Percentiles rank a stretch among this genome's conserved stretches.
These are phyloP conservation scores for Emmonsiellopsis sp. DNA, from an alignment of 2,329 filamentous ascomycete species.

Conservation along the genomic window DNA sequence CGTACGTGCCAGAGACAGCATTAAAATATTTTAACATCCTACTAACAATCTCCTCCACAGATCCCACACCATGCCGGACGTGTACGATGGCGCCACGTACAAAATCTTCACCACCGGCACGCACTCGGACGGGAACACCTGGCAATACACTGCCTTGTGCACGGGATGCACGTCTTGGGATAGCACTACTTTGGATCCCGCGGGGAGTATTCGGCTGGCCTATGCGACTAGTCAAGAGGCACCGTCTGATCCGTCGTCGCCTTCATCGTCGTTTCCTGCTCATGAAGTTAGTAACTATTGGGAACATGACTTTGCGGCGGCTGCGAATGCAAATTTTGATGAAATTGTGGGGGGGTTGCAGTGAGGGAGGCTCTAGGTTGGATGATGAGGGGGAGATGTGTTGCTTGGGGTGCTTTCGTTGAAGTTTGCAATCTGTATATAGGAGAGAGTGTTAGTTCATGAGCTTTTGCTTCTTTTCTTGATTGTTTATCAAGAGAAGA, in stretches of 20 bases:
- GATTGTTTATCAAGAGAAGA: no score
- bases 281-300: not conserved
- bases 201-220: not conserved
- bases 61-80: not conserved
- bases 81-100: not conserved
- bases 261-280: not conserved
- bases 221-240: not conserved
- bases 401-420: no score
- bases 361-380: not conserved
- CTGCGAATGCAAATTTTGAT: not conserved
- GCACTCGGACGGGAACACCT: not conserved
- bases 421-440: no score
- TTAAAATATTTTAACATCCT: not conserved
- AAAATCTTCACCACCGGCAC: not conserved
- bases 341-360: not conserved
- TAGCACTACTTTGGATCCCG: not conserved
- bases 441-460: no score
- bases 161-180: not conserved
- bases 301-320: not conserved
- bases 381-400: not conserved
- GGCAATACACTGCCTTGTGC: not conserved
- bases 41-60: not conserved
- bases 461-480: no score
- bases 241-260: not conserved
- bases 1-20: not conserved